Conservation (phyloP, 2,329 filamentous ascomycete species). For the Leptographium lundbergii region DNA sequence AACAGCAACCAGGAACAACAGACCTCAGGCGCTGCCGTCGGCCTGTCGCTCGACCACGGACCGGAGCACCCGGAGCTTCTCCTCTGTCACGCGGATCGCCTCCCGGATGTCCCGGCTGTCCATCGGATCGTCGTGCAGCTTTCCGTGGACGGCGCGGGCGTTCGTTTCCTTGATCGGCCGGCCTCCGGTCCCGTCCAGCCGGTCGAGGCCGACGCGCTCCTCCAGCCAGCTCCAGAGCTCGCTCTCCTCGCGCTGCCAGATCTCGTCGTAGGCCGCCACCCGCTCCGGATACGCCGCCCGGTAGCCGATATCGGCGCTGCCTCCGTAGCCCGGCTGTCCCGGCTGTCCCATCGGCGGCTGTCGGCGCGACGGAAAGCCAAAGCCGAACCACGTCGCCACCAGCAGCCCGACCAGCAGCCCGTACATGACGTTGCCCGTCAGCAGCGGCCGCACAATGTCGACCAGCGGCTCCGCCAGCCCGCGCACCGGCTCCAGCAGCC, state of each 20-base stretch:
- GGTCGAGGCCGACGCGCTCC: conserved; percentile 65
- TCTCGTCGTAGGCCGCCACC: conserved; percentile 76
- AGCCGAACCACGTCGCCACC: conserved; percentile 61
- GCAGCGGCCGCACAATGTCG: conserved; percentile 56
- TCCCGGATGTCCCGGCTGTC: conserved; percentile 62
- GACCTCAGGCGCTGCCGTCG: background rate
- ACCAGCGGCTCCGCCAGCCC: conserved; percentile 55
- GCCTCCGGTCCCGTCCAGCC: conserved; percentile 33
- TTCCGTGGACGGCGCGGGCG: conserved; percentile 46
- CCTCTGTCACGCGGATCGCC: conserved; percentile 75
- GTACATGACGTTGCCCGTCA: conserved; percentile 68
- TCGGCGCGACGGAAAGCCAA: conserved; percentile 32
- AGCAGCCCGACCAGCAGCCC: conserved; percentile 61
- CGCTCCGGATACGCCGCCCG: conserved; percentile 46
- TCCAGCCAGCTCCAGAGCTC: conserved; percentile 92
- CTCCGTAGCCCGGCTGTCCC: conserved; percentile 21
- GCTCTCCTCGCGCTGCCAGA: conserved; percentile 79
- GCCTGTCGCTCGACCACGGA: conserved; percentile 42
- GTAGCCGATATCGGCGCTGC: conserved; percentile 22
- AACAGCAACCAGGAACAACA: background rate
- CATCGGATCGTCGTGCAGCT: conserved; percentile 47
- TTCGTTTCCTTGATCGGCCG: conserved; percentile 35
- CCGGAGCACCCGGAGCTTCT: conserved; percentile 67
- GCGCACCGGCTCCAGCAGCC: conserved; percentile 66
- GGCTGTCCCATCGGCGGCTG: conserved; percentile 11